Evolutionary conservation across 2,329 filamentous ascomycete species (phyloP).

Genomic region (Phialocephala subalpina): DNA sequence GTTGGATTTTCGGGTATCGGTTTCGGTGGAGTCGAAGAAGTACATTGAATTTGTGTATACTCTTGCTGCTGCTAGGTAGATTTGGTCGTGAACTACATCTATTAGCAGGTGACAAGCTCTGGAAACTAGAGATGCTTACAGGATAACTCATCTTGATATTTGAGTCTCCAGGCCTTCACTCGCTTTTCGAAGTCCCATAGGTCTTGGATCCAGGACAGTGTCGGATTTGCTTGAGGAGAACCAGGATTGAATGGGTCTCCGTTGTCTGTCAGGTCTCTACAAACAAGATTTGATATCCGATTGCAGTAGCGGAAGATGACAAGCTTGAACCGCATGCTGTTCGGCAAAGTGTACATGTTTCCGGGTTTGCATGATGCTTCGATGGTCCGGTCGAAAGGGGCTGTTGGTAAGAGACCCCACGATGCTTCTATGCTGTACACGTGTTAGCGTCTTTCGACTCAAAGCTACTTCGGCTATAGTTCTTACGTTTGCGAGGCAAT

Average conservation of each 20-base stretch:
- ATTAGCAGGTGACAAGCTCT: too few species aligned
- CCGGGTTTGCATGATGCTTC: constrained; percentile 20
- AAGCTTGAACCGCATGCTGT: constrained; percentile 20
- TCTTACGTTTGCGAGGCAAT: constrained; percentile 24
- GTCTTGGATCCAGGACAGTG: not conserved
- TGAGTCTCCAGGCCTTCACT: not conserved
- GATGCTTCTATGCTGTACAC: not conserved
- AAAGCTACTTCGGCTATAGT: not conserved
- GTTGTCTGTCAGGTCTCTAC: not conserved
- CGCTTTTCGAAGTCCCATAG: not conserved
- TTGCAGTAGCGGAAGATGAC: constrained; percentile 24
- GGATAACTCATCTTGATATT: not conserved
- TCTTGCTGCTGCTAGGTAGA: constrained; percentile 31
- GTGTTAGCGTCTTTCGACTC: not conserved
- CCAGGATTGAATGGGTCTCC: constrained; percentile 6
- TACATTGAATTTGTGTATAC: constrained; percentile 38
- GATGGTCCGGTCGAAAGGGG: constrained; percentile 24
- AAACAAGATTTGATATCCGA: constrained; percentile 12
- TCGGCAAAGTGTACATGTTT: constrained; percentile 18
- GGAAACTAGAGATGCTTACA: not conserved
- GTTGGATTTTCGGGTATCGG: constrained; percentile 13
- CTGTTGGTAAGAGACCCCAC: constrained; percentile 6
- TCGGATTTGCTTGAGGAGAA: not conserved
- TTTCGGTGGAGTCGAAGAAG: constrained; percentile 33
- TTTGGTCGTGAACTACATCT: not conserved